Conservation (phyloP, 225 moss, liverwort and hornwort species). For the Pleurozium schreberi region DNA sequence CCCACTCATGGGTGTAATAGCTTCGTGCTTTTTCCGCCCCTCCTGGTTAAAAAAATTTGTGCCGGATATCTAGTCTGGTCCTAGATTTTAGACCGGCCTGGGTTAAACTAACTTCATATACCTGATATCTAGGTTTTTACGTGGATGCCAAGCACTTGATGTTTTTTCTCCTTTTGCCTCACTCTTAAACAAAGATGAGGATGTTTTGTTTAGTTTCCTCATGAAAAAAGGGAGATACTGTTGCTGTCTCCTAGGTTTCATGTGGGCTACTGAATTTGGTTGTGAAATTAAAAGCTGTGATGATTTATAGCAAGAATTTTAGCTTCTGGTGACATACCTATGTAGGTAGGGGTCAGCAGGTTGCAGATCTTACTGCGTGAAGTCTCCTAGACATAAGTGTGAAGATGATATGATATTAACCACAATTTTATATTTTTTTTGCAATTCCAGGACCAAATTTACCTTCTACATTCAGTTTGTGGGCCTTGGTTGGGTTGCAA, state of each 20-base stretch:
- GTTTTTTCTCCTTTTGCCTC: not conserved
- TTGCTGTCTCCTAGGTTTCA: not conserved
- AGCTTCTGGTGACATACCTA: not conserved
- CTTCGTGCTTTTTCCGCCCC: conserved; percentile 26
- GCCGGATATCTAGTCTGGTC: not conserved
- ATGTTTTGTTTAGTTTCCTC: not conserved
- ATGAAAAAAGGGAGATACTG: not conserved
- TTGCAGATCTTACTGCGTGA: not conserved
- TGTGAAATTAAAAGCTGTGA: not conserved
- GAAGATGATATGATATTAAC: not conserved
- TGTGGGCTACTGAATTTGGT: not conserved
- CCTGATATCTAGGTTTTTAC: not conserved
- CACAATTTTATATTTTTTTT: too few relatives aligned
- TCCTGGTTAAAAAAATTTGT: not conserved
- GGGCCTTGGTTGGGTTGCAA: not conserved
- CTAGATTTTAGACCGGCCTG: not conserved
- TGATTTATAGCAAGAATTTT: not conserved
- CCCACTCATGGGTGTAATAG: not conserved
- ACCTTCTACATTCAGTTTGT: too few relatives aligned
- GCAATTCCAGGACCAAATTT: not conserved
- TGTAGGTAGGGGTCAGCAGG: not conserved
- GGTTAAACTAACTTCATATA: not conserved
- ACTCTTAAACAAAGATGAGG: not conserved
- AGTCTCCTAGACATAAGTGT: not conserved
- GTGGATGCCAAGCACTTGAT: not conserved